Percentiles rank a stretch among this genome's conserved stretches.
Evolutionary conservation across 2,329 filamentous ascomycete genomes (phyloP).

Genomic region (Pseudogymnoascus sp.): DNA sequence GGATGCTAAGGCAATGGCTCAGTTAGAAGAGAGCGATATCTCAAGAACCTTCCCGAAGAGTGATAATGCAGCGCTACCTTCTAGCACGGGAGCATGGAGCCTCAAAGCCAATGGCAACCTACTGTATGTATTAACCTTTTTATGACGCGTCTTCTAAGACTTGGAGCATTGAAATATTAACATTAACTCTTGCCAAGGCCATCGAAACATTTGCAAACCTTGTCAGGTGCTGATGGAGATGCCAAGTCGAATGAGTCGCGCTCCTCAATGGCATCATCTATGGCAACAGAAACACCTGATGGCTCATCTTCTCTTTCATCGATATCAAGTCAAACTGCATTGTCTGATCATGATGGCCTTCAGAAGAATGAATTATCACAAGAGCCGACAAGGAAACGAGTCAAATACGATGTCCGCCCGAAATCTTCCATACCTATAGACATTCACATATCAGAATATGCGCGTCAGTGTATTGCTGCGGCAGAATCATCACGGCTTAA

Average conservation of each 20-base stretch:
- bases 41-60: slow-evolving; percentile 5
- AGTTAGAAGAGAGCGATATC: neutral
- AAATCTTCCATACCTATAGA: slow-evolving; percentile 78
- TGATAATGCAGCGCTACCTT: neutral
- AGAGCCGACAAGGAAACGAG: slow-evolving; percentile 30
- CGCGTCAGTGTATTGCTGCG: slow-evolving; percentile 82
- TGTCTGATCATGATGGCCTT: slow-evolving; percentile 44
- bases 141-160: neutral
- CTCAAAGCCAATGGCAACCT: neutral
- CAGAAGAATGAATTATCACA: slow-evolving; percentile 28
- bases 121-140: neutral
- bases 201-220: slow-evolving; percentile 7
- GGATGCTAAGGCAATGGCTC: neutral
- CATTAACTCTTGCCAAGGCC: neutral
- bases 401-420: slow-evolving; percentile 56
- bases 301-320: slow-evolving; percentile 46
- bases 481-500: slow-evolving; percentile 85
- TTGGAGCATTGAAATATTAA: neutral
- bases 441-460: slow-evolving; percentile 70
- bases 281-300: slow-evolving; percentile 46
- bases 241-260: slow-evolving; percentile 30
- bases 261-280: slow-evolving; percentile 48
- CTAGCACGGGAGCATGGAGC: neutral
- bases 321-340: slow-evolving; percentile 58
- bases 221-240: slow-evolving; percentile 14